A percentile compares a stretch with the other conserved stretches of the same genome.
phyloP scores from a whole-genome alignment of 1,139 yeast genomes.

The Dujonia santamariae region DNA sequence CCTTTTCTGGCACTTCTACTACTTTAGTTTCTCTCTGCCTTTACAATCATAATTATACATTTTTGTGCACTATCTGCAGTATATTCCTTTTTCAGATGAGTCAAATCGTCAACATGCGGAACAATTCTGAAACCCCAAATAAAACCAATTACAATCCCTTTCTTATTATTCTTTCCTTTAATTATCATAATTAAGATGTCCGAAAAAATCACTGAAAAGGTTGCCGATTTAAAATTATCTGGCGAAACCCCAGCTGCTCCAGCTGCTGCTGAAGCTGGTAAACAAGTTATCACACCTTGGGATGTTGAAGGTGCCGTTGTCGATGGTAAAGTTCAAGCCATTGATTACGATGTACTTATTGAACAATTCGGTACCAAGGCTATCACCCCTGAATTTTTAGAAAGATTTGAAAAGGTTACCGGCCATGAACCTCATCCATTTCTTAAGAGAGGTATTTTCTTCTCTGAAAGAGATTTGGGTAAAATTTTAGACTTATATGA shows the following conservation, averaged over 20 bases:
- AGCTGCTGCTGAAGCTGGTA: conserved; percentile 25
- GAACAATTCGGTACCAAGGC: conserved; percentile 83
- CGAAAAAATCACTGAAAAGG: conserved; percentile 21
- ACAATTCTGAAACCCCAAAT: no score
- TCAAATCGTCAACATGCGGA: no score
- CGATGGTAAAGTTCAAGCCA: conserved; percentile 83
- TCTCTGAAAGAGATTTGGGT: conserved; percentile 85
- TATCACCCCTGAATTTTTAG: conserved; percentile 68
- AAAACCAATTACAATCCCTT: no score
- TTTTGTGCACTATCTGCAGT: no score
- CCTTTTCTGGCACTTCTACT: no score
- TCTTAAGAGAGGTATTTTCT: conserved; percentile 87
- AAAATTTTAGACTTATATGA: conserved; percentile 85
- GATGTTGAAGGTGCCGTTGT: conserved; percentile 98
- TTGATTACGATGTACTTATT: conserved; percentile 87
- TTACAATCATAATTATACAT: no score
- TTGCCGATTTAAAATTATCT: conserved; percentile 22
- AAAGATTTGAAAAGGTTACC: conserved; percentile 74
- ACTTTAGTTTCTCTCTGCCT: no score
- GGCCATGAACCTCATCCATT: conserved; percentile 94
- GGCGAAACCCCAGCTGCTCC: conserved; percentile 12
- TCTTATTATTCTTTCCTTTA: no score
- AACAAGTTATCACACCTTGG: conserved; percentile 92
- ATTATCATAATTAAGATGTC: conserved; percentile 10
- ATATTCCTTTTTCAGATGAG: no score